A percentile compares a stretch with the other conserved stretches of the same genome.
phyloP scores from a whole-genome alignment of 768 basidiomycete genomes.

The Stropharia rugosoannulata region DNA sequence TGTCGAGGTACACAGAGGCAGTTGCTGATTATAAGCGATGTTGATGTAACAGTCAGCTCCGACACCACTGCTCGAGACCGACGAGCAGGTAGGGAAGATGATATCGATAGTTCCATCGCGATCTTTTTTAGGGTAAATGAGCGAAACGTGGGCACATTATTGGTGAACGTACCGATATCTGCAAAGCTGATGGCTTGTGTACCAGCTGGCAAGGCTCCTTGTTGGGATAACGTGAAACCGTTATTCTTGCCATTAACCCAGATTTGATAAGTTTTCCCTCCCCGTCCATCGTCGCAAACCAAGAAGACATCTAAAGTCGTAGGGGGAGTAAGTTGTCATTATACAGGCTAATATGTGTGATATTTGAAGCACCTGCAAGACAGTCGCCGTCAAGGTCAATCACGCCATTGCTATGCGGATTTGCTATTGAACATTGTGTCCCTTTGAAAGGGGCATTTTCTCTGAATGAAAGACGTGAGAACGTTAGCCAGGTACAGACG shows the following conservation, averaged over 20 bases:
- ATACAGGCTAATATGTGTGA: neutral
- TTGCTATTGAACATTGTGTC: conserved; percentile 70
- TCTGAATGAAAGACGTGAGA: conserved; percentile 31
- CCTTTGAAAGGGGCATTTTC: conserved; percentile 59
- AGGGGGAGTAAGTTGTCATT: neutral
- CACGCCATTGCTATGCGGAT: conserved; percentile 93
- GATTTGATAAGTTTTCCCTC: conserved; percentile 76
- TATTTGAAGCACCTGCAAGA: conserved; percentile 68
- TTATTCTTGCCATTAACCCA: conserved; percentile 86
- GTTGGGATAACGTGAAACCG: conserved; percentile 70
- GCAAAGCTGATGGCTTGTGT: conserved; percentile 83
- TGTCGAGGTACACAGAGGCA: conserved; percentile 70
- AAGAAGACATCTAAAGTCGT: conserved; percentile 75
- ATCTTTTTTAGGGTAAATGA: conserved; percentile 42
- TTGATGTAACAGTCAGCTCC: conserved; percentile 82
- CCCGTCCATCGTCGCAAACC: conserved; percentile 68
- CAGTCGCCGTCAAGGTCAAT: conserved; percentile 96
- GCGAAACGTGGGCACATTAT: neutral
- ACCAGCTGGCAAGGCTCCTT: conserved; percentile 71
- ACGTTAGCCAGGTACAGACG: neutral
- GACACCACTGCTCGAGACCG: conserved; percentile 68
- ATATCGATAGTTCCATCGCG: conserved; percentile 97
- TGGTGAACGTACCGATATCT: conserved; percentile 68
- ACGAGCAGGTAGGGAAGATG: conserved; percentile 82
- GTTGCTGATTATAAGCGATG: conserved; percentile 91